A percentile compares a stretch with the other conserved stretches of the same genome.
Evolutionary conservation across 1,284 basidiomycete species (phyloP).

Genomic region (Sphaerobolus stellatus): DNA sequence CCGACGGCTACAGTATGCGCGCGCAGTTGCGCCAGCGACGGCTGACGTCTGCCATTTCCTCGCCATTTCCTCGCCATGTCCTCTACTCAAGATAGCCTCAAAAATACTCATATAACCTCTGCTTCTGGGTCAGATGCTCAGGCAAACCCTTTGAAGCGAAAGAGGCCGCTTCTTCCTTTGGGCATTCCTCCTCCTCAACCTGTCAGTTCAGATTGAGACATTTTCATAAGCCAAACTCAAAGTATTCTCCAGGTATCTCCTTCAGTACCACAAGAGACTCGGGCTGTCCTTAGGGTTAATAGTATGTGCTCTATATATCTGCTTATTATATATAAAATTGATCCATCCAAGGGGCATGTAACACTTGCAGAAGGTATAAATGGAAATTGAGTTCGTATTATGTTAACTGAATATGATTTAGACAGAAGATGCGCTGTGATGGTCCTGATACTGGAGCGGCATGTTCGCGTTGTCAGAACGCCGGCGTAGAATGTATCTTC

Average conservation of each 20-base stretch:
- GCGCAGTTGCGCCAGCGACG: too few relatives aligned
- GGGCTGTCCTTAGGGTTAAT: slow-evolving; percentile 5
- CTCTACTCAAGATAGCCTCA: too few relatives aligned
- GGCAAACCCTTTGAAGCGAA: slow-evolving; percentile 6
- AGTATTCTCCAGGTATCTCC: not conserved
- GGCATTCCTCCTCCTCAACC: slow-evolving; percentile 4
- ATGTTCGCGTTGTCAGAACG: slow-evolving; percentile 9
- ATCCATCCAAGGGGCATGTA: slow-evolving; percentile 5
- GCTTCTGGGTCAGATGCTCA: too few relatives aligned
- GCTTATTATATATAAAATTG: not conserved
- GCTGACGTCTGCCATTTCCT: too few relatives aligned
- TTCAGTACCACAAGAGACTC: not conserved
- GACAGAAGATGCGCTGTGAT: slow-evolving; percentile 14
- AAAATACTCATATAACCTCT: too few relatives aligned
- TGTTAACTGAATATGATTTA: not conserved
- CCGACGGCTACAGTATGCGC: too few relatives aligned
- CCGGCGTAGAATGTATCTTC: slow-evolving; percentile 10
- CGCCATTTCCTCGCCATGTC: too few relatives aligned
- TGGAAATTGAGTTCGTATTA: not conserved
- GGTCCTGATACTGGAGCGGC: slow-evolving; percentile 4
- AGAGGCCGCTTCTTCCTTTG: slow-evolving; percentile 5
- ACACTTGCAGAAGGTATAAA: slow-evolving; percentile 9
- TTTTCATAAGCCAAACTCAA: not conserved
- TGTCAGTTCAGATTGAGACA: not conserved
- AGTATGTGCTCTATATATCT: not conserved